A percentile compares a stretch with the other conserved stretches of the same genome.
Conservation (phyloP, 148 eudicot species). For the Heliamphora exappendiculata region DNA sequence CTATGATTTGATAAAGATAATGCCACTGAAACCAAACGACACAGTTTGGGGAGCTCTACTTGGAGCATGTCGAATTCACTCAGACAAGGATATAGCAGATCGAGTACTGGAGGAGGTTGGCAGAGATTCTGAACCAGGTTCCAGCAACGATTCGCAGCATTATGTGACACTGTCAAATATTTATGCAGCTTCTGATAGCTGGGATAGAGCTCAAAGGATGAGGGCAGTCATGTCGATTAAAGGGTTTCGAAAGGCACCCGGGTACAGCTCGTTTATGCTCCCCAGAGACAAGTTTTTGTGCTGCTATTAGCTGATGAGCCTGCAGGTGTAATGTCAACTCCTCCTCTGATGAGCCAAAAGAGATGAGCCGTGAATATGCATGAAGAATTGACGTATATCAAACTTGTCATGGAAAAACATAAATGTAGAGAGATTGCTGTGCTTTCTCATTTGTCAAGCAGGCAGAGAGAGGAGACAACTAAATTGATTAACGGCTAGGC, state of each 20-base stretch:
- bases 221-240: constrained; percentile 30
- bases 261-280: constrained; percentile 31
- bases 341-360: neutral
- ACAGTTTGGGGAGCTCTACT: constrained; percentile 57
- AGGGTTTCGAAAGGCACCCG: constrained; percentile 40
- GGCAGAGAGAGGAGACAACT: no score
- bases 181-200: constrained; percentile 54
- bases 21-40: constrained; percentile 54
- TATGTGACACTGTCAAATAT: constrained; percentile 54
- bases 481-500: no score
- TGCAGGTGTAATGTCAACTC: neutral
- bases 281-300: neutral
- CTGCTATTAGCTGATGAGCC: neutral
- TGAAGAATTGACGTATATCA: no score
- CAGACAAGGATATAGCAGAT: constrained; percentile 29
- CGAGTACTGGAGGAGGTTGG: constrained; percentile 29
- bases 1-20: constrained; percentile 36
- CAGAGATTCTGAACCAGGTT: constrained; percentile 11
- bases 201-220: constrained; percentile 55
- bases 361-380: no score
- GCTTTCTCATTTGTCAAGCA: no score
- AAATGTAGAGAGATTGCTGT: no score
- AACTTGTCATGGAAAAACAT: no score
- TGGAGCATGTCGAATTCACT: constrained; percentile 55
- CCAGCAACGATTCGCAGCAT: constrained; percentile 34